phyloP scores from a whole-genome alignment of 305 asterid species.

The Solanum aculeatissimum region DNA sequence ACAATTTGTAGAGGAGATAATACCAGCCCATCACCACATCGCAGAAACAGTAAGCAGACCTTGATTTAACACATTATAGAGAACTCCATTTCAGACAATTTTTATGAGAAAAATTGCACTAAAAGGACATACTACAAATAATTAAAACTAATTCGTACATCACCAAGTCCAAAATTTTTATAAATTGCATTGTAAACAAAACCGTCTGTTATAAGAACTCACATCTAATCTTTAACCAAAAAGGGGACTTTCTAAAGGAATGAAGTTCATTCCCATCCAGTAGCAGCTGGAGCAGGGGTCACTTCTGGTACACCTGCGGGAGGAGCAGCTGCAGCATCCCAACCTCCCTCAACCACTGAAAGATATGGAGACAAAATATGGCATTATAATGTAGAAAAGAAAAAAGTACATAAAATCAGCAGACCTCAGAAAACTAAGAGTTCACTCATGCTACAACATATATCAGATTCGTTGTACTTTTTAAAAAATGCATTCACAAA shows the following conservation, averaged over 20 bases:
- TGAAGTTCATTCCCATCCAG: slow-evolving; percentile 14
- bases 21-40: not conserved
- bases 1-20: no score
- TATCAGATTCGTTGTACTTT: not conserved
- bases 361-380: not conserved
- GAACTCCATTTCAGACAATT: not conserved
- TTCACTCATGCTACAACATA: not conserved
- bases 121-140: not conserved
- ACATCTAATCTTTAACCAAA: not conserved
- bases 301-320: not conserved
- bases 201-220: not conserved
- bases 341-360: slow-evolving; percentile 13
- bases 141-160: not conserved
- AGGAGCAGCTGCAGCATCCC: slow-evolving; percentile 17
- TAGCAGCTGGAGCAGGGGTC: not conserved
- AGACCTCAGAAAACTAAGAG: not conserved
- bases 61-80: not conserved
- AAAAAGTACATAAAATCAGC: not conserved
- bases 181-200: not conserved
- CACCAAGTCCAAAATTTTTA: not conserved
- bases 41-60: not conserved
- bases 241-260: not conserved
- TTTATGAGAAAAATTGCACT: not conserved
- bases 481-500: not conserved
- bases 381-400: not conserved